Conservation (phyloP, 768 basidiomycete genomes). For the Auriscalpium microsporum region DNA sequence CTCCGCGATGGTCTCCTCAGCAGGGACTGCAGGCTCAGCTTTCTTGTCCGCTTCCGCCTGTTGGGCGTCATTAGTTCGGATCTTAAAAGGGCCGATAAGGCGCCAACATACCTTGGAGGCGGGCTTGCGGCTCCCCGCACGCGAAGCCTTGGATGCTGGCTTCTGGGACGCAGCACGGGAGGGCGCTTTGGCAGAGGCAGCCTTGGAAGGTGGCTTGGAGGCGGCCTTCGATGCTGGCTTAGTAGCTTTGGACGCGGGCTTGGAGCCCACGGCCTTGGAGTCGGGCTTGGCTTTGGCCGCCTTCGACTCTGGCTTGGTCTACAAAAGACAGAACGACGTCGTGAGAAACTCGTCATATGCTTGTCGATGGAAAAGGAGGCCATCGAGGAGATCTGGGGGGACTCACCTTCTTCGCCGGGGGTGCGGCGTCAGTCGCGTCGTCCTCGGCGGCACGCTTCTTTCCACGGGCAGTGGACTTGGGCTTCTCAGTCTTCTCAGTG, state of each 20-base stretch:
- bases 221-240: slow-evolving; percentile 30
- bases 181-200: slow-evolving; percentile 20
- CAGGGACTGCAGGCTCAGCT: slow-evolving; percentile 2
- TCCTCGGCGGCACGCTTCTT: slow-evolving; percentile 47
- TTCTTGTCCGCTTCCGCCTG: slow-evolving; percentile 13
- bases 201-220: slow-evolving; percentile 30
- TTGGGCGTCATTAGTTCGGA: neutral
- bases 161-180: slow-evolving; percentile 15
- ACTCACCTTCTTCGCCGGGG: slow-evolving; percentile 58
- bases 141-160: slow-evolving; percentile 26
- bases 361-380: neutral
- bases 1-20: slow-evolving; percentile 11
- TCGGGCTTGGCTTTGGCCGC: slow-evolving; percentile 34
- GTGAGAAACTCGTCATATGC: too few species aligned
- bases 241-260: slow-evolving; percentile 13
- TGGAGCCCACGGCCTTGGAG: slow-evolving; percentile 24
- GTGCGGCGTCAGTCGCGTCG: slow-evolving; percentile 33
- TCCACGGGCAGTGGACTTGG: slow-evolving; percentile 36
- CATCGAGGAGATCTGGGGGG: neutral
- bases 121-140: slow-evolving; percentile 23
- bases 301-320: slow-evolving; percentile 13
- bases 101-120: slow-evolving; percentile 22
- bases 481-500: slow-evolving; percentile 24
- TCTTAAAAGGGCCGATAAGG: slow-evolving; percentile 4
- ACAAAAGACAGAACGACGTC: neutral